Conservation (phyloP, 2,329 filamentous ascomycete genomes). For the Xylogone sp. region DNA sequence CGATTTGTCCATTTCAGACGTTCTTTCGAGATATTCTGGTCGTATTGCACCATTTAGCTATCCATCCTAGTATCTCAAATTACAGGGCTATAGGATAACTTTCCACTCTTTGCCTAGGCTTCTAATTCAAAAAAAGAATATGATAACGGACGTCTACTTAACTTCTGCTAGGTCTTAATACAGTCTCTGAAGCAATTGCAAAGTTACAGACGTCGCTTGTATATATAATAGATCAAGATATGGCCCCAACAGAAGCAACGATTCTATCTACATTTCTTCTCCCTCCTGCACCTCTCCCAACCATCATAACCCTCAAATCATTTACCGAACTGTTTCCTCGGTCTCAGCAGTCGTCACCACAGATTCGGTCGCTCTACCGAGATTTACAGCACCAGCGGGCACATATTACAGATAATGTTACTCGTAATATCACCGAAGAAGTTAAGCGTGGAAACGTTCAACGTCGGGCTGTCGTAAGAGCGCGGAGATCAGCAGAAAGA, state of each 20-base stretch:
- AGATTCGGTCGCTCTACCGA: conserved; percentile 61
- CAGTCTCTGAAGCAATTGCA: no score
- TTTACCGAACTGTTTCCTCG: conserved; percentile 77
- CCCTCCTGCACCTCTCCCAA: conserved; percentile 68
- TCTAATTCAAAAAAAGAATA: no score
- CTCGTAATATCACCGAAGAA: conserved; percentile 62
- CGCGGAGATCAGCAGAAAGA: conserved; percentile 47
- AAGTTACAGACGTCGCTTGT: no score
- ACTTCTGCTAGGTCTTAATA: no score
- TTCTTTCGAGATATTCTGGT: background rate
- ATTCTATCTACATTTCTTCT: conserved; percentile 78
- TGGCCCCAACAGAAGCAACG: conserved; percentile 70
- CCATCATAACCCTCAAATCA: conserved; percentile 68
- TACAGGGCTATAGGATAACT: no score
- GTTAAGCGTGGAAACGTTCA: conserved; percentile 56
- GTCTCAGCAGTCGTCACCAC: conserved; percentile 14
- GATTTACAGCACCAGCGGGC: conserved; percentile 75
- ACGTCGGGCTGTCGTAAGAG: conserved; percentile 52
- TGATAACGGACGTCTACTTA: no score
- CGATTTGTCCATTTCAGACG: background rate
- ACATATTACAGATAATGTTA: conserved; percentile 63
- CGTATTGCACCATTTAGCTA: background rate
- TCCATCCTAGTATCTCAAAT: background rate
- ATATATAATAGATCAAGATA: conserved; percentile 30
- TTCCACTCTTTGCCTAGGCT: no score